Conservation (phyloP, 2,329 filamentous ascomycete genomes). For the Pseudocercospora ulei region DNA sequence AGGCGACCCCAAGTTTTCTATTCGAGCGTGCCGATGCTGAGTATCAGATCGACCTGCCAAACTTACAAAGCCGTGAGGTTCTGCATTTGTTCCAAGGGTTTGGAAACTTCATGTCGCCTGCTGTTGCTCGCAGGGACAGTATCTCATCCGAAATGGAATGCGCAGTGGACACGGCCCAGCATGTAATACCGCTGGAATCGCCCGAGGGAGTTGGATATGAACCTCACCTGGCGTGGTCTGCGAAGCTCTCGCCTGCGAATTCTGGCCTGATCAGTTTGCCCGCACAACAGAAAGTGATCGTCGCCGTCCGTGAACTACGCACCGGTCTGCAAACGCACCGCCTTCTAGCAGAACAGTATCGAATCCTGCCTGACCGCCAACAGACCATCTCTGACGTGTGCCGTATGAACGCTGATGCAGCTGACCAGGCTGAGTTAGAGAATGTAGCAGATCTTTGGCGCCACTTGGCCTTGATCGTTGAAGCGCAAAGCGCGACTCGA, state of each 20-base stretch:
- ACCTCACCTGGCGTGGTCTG: conserved; percentile 29
- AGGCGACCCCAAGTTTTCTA: conserved; percentile 39
- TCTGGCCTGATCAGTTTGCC: conserved; percentile 10
- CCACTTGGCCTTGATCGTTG: conserved; percentile 66
- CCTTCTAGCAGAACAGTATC: conserved; percentile 67
- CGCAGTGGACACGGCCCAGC: neutral
- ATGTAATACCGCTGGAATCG: neutral
- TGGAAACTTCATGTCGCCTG: conserved; percentile 25
- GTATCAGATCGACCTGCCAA: conserved; percentile 36
- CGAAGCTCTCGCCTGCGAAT: conserved; percentile 31
- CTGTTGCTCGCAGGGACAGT: conserved; percentile 16
- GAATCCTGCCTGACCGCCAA: conserved; percentile 65
- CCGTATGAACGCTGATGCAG: conserved; percentile 69
- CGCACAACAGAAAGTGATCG: conserved; percentile 52
- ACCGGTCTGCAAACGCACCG: conserved; percentile 67
- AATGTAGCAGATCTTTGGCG: conserved; percentile 78
- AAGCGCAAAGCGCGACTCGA: conserved; percentile 46
- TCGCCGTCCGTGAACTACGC: conserved; percentile 63
- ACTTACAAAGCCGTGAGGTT: conserved; percentile 48
- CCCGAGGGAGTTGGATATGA: conserved; percentile 41
- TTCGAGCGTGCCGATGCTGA: conserved; percentile 44
- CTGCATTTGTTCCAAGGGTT: conserved; percentile 28
- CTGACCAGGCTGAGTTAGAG: conserved; percentile 56
- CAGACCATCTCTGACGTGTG: conserved; percentile 56
- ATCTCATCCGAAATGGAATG: conserved; percentile 1